phyloP scores from a whole-genome alignment of 148 eudicot species.

The Fallopia convolvulus region DNA sequence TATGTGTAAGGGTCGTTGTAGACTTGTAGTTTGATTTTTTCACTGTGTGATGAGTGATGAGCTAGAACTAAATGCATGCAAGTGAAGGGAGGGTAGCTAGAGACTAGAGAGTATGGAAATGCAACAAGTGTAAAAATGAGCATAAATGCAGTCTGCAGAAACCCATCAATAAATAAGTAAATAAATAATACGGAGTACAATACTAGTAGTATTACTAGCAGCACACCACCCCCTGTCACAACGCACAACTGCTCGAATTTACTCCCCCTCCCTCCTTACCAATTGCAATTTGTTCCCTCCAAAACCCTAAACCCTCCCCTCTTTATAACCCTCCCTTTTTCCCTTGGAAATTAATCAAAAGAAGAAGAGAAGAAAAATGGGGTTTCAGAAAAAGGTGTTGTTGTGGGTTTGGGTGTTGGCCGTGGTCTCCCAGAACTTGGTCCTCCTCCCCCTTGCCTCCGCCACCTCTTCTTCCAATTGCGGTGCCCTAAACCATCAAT shows the following conservation, averaged over 20 bases:
- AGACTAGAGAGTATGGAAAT: background rate
- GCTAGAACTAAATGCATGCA: background rate
- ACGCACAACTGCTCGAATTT: conserved; percentile 1
- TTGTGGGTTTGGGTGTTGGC: background rate
- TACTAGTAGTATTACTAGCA: no score
- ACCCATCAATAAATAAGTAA: background rate
- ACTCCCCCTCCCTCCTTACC: background rate
- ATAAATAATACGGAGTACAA: background rate
- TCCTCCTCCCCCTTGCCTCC: conserved; percentile 2
- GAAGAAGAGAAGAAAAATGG: background rate
- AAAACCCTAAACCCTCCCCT: background rate
- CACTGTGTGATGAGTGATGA: no score
- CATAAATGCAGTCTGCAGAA: conserved; percentile 3
- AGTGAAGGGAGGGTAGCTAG: background rate
- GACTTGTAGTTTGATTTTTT: no score
- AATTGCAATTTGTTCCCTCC: background rate
- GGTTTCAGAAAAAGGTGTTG: background rate
- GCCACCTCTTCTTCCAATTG: background rate
- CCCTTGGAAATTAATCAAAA: background rate
- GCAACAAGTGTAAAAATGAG: background rate
- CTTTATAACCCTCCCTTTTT: background rate
- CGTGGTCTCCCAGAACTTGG: background rate
- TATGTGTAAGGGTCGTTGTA: no score
- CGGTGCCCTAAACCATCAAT: background rate
- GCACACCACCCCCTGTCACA: background rate